Evolutionary conservation across 148 eudicot genomes (phyloP), one percentile per base, ranked within the genome.

Genomic region (Amaranthus hypochondriacus): DNA sequence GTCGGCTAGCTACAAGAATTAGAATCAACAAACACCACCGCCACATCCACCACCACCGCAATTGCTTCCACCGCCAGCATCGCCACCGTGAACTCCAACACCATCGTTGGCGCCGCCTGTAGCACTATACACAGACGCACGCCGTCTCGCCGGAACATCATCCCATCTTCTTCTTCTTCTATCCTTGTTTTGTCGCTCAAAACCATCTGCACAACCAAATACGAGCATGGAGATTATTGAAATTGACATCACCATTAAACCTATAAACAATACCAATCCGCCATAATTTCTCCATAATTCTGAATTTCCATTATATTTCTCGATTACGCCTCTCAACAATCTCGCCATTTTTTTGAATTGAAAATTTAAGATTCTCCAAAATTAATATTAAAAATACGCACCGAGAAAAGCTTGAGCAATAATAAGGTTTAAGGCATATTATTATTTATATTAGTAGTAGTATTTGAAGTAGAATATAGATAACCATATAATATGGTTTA

Each of bases 141-240:
- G 18, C 67, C 57, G 46, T 66, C 75, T 53, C n/a, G 64, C 43
- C 10, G 64, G 11, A 12, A 50, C 51, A 21, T 13, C 3, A 21
- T 13, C 3, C 11, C 68, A 59, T 3, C 69, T 58, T 13, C 39
- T 28, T 28, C 39, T 28, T 28, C 39, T 28, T 28, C 39, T 28
- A 28, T 28, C 39, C 39, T 28, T 28, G 39, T 56, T 52, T 62
- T 43, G 28, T 1, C 11, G 64, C 3, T 73, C 47, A 13, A 66
- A 4, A 39, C 60, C 76, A 13, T 73, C 68, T 12, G 69, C 76
- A 51, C 76, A 73, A 42, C 68, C 68, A 43, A 73, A 73, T 4
- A 73, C 59, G 13, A 73, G 7, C 76, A 73, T 62, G 6, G 76
- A 51, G 51, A 73, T 62, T 9, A 73, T 2, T 52, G 60, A 62